Conservation (phyloP, 1,284 basidiomycete genomes). For the Ustilago crameri region DNA sequence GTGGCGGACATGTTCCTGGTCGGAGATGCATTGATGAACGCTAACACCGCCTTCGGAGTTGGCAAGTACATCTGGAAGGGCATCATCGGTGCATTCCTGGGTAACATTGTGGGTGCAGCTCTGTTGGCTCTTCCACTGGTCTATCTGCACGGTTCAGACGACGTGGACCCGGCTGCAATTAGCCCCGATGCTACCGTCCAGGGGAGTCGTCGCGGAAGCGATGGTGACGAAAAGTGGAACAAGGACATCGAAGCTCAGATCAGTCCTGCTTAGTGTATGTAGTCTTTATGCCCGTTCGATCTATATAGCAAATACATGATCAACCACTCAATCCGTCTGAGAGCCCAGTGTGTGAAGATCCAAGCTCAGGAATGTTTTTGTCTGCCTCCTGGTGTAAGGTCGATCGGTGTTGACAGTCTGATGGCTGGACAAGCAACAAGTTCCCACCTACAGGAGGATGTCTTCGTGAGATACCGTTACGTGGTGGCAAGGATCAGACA, state of each 20-base stretch:
- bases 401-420: too few species aligned
- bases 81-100: constrained; percentile 76
- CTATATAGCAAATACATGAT: too few species aligned
- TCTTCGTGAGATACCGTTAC: too few species aligned
- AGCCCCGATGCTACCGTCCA: constrained; percentile 30
- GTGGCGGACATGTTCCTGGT: constrained; percentile 73
- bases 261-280: constrained; percentile 12
- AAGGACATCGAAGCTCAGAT: constrained; percentile 41
- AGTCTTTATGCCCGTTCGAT: too few species aligned
- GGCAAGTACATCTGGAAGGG: constrained; percentile 78
- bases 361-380: too few species aligned
- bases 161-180: constrained; percentile 55
- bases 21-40: constrained; percentile 73
- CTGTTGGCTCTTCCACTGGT: constrained; percentile 71
- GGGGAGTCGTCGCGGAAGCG: constrained; percentile 7
- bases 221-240: constrained; percentile 6
- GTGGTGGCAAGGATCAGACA: too few species aligned
- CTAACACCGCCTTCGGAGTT: constrained; percentile 48
- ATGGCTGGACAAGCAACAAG: too few species aligned
- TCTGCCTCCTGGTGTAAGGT: too few species aligned
- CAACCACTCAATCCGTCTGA: background rate
- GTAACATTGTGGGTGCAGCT: constrained; percentile 76
- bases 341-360: too few species aligned
- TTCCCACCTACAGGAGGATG: too few species aligned
- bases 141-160: constrained; percentile 55